phyloP scores from a whole-genome alignment of 2,329 filamentous ascomycete genomes.

The Fusarium devonianum region DNA sequence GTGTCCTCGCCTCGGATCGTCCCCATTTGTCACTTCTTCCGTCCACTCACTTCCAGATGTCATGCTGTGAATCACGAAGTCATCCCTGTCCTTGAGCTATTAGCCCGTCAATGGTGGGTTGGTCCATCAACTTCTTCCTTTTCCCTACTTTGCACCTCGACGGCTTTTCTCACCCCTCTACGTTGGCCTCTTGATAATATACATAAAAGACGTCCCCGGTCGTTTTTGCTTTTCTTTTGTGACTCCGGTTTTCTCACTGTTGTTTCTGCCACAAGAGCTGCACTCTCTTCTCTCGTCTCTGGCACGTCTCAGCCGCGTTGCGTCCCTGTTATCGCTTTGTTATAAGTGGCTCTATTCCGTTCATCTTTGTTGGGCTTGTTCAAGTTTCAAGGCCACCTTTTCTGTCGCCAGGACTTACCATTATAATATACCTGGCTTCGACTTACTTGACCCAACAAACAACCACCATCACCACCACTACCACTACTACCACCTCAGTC shows the following conservation, averaged over 20 bases:
- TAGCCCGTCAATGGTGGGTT: conserved; percentile 18
- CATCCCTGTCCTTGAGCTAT: conserved; percentile 26
- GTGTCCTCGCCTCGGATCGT: conserved; percentile 18
- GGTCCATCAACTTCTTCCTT: conserved; percentile 25
- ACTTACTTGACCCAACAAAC: conserved; percentile 5
- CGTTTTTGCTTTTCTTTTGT: conserved; percentile 34
- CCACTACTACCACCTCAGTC: background rate
- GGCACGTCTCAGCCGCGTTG: conserved; percentile 24
- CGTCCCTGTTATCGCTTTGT: conserved; percentile 12
- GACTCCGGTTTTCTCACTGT: conserved; percentile 12
- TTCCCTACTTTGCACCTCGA: conserved; percentile 11
- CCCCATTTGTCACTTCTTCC: conserved; percentile 14
- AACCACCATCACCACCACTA: conserved; percentile 5
- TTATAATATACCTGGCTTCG: conserved; percentile 10
- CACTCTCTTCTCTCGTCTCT: conserved; percentile 30
- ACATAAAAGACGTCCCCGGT: conserved; percentile 25
- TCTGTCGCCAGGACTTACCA: background rate
- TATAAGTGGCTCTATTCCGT: conserved; percentile 21
- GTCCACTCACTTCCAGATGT: conserved; percentile 28
- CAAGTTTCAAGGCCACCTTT: conserved; percentile 1
- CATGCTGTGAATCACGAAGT: conserved; percentile 31
- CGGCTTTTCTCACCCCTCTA: conserved; percentile 10
- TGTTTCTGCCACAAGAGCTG: conserved; percentile 5
- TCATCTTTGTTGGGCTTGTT: conserved; percentile 4
- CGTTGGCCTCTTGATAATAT: conserved; percentile 11